Evolutionary conservation across 2,329 filamentous ascomycete genomes (phyloP).

Genomic region (Aspergillus fischeri): DNA sequence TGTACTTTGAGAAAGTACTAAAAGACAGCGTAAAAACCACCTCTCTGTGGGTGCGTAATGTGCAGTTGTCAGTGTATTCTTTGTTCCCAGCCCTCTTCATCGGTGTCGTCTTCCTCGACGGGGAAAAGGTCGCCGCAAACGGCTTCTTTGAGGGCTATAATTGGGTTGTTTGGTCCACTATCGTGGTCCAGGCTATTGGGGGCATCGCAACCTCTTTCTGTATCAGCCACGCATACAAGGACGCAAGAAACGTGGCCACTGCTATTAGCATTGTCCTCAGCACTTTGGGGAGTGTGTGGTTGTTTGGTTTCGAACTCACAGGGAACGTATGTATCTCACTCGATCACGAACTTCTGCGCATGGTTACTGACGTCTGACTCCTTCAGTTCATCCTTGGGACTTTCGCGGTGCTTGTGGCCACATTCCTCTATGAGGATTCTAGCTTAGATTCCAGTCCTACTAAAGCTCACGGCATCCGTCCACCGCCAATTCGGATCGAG

Average conservation of each 20-base stretch:
- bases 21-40: slow-evolving; percentile 74
- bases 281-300: slow-evolving; percentile 76
- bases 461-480: slow-evolving; percentile 50
- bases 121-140: slow-evolving; percentile 72
- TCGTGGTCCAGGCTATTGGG: slow-evolving; percentile 75
- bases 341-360: slow-evolving; percentile 1
- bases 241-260: slow-evolving; percentile 89
- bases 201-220: slow-evolving; percentile 80
- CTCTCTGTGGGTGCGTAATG: slow-evolving; percentile 89
- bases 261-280: slow-evolving; percentile 88
- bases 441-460: slow-evolving; percentile 13
- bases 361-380: slow-evolving; percentile 7
- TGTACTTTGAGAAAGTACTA: slow-evolving; percentile 69
- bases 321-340: slow-evolving; percentile 57
- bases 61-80: slow-evolving; percentile 92
- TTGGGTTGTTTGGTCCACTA: slow-evolving; percentile 80
- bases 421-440: slow-evolving; percentile 75
- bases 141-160: slow-evolving; percentile 97
- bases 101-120: slow-evolving; percentile 83
- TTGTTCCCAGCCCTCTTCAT: slow-evolving; percentile 83
- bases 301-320: slow-evolving; percentile 77
- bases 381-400: slow-evolving; percentile 77
- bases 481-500: slow-evolving; percentile 54
- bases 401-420: slow-evolving; percentile 70
- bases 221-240: slow-evolving; percentile 81